Evolutionary conservation across 495 filamentous ascomycete species (phyloP), one percentile per base, ranked within the genome.

Genomic region (Annulohypoxylon moriforme): DNA sequence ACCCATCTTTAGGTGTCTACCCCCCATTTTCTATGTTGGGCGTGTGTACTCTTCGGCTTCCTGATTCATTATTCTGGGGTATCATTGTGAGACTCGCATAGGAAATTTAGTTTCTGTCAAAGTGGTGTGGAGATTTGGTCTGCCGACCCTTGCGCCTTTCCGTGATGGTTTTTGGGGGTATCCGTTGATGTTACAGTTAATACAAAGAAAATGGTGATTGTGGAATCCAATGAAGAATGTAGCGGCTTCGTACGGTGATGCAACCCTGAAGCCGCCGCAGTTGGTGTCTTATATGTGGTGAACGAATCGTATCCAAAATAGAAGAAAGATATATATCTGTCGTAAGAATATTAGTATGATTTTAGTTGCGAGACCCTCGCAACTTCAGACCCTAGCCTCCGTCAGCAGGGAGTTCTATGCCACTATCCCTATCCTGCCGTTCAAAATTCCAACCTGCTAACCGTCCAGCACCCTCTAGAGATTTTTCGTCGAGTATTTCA

Each of bases 391-490:
- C 34, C 73, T 65, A 80, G 40, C 73, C 76, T 38, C 77, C 79
- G 10, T 84, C 82, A 9, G 58, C 61, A 31, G 79, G 76, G 52
- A 85, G 62, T 60, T 84, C 84, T 73, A 86, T 85, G 16, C 84
- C 85, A 73, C 83, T 87, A 69, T 87, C 86, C 69, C 85, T 79
- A 76, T 87, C 85, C 58, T 85, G 83, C 14, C 78, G 60, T 25
- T 77, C 78, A 50, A 78, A 78, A 38, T 74, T 67, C 80, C 80
- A 83, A 14, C 56, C 64, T 16, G 61, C 67, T 8, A 68, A 49
- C 4, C 40, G 57, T n/a, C 50, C 33, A 50, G 52, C 18, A 18
- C 50, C 42, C 10, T 76, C 69, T 27, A 67, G 18, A 27, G 66
- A 42, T 53, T 68, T 68, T n/a, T 77, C 72, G 3, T 70, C 63